Conservation (phyloP, 2,329 filamentous ascomycete species). For the Sclerotinia glacialis region DNA sequence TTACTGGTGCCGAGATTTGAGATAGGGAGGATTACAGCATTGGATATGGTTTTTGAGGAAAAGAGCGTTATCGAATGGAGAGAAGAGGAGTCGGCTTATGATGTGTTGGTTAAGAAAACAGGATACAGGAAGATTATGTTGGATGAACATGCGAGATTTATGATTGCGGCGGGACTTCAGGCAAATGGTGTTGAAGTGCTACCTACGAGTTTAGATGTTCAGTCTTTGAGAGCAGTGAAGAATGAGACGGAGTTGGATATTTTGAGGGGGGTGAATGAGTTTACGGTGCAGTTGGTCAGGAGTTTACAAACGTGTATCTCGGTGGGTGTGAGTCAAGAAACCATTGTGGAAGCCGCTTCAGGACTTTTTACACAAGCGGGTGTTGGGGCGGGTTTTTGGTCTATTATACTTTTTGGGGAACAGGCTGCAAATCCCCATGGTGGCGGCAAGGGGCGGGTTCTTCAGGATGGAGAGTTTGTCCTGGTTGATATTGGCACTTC, state of each 20-base stretch:
- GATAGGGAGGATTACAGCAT: constrained; percentile 54
- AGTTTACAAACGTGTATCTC: constrained; percentile 54
- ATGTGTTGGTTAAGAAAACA: constrained; percentile 48
- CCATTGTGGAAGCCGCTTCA: constrained; percentile 54
- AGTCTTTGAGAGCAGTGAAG: constrained; percentile 58
- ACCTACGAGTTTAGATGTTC: constrained; percentile 51
- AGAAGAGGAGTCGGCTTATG: constrained; percentile 62
- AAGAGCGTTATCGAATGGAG: constrained; percentile 55
- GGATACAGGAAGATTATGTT: constrained; percentile 50
- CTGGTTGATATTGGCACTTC: constrained; percentile 59
- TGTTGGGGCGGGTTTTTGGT: constrained; percentile 57
- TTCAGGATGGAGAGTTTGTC: constrained; percentile 54
- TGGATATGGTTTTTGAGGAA: constrained; percentile 49
- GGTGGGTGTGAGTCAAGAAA: constrained; percentile 53
- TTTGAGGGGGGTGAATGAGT: constrained; percentile 58
- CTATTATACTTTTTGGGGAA: constrained; percentile 58
- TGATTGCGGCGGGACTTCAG: constrained; percentile 56
- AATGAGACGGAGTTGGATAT: constrained; percentile 54
- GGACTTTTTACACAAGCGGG: constrained; percentile 48
- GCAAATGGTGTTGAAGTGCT: constrained; percentile 52
- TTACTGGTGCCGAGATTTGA: constrained; percentile 61
- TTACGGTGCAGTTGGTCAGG: constrained; percentile 57
- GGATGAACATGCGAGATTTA: constrained; percentile 63
- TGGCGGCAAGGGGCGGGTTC: constrained; percentile 45
- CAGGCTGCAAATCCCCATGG: constrained; percentile 43